Evolutionary conservation across 2,329 filamentous ascomycete genomes (phyloP).

Genomic region (Teratosphaeria nubilosa): DNA sequence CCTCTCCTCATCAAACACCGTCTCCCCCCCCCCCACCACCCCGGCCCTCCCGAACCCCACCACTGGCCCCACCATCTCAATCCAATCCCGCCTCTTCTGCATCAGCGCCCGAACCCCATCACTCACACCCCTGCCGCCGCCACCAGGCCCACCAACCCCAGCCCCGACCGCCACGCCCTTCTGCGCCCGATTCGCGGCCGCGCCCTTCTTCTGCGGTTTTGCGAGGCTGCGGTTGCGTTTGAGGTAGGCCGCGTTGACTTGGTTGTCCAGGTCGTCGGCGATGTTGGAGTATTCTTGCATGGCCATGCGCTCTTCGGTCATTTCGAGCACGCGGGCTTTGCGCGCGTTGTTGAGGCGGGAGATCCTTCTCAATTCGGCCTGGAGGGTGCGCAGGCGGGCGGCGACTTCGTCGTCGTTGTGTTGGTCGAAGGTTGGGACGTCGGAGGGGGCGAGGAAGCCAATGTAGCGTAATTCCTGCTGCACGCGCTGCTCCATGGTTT

Average conservation of each 20-base stretch:
- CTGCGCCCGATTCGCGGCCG: constrained; percentile 44
- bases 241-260: constrained; percentile 88
- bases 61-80: constrained; percentile 78
- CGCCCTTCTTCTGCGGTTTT: constrained; percentile 75
- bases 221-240: constrained; percentile 91
- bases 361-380: constrained; percentile 70
- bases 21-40: constrained; percentile 63
- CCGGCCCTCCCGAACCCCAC: constrained; percentile 73
- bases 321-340: constrained; percentile 74
- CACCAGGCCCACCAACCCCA: constrained; percentile 33
- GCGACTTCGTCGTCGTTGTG: constrained; percentile 93
- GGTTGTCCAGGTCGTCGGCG: constrained; percentile 87
- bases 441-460: constrained; percentile 60
- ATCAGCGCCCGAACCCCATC: constrained; percentile 86
- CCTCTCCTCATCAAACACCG: constrained; percentile 62
- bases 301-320: constrained; percentile 86
- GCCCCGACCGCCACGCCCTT: constrained; percentile 59
- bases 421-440: constrained; percentile 68
- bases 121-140: constrained; percentile 69
- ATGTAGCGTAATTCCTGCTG: constrained; percentile 86
- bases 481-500: constrained; percentile 78
- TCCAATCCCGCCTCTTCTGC: constrained; percentile 84
- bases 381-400: constrained; percentile 75
- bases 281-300: constrained; percentile 96
- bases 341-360: constrained; percentile 82